phyloP scores from a whole-genome alignment of 1,284 basidiomycete species.

The Ganoderma lingzhi region DNA sequence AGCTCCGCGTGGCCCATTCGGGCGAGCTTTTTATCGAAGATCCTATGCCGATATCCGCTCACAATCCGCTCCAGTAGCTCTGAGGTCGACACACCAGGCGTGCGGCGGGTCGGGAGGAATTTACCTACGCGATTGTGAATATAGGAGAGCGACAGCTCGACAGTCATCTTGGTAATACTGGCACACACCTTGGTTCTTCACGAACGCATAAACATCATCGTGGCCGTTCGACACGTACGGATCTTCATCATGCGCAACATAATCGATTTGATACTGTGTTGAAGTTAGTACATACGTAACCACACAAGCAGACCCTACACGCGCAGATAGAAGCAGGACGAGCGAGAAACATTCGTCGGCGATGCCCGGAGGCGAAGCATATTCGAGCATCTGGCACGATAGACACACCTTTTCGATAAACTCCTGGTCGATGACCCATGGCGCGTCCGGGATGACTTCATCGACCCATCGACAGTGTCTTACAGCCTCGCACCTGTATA shows the following conservation, averaged over 20 bases:
- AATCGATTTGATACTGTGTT: conserved; percentile 58
- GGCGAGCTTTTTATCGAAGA: conserved; percentile 90
- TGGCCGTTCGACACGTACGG: conserved; percentile 80
- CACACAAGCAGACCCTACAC: neutral
- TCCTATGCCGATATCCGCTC: conserved; percentile 79
- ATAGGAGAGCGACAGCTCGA: neutral
- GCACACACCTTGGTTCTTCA: conserved; percentile 78
- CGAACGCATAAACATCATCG: conserved; percentile 88
- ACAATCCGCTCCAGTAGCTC: conserved; percentile 93
- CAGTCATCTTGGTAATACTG: neutral
- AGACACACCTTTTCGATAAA: conserved; percentile 52
- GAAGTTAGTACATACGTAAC: neutral
- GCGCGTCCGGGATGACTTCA: conserved; percentile 93
- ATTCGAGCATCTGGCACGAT: neutral
- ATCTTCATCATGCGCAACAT: conserved; percentile 94
- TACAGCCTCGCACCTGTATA: conserved; percentile 67
- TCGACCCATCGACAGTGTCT: conserved; percentile 98
- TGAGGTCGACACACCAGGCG: conserved; percentile 94
- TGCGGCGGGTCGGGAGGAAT: conserved; percentile 95
- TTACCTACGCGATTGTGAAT: conserved; percentile 62
- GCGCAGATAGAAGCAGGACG: neutral
- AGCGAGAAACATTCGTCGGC: neutral
- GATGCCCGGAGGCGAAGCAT: neutral
- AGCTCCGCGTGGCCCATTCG: conserved; percentile 86
- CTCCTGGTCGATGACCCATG: conserved; percentile 88